Base-by-base conservation (phyloP, 208 protist species). In the Leishmania mexicana region DNA sequence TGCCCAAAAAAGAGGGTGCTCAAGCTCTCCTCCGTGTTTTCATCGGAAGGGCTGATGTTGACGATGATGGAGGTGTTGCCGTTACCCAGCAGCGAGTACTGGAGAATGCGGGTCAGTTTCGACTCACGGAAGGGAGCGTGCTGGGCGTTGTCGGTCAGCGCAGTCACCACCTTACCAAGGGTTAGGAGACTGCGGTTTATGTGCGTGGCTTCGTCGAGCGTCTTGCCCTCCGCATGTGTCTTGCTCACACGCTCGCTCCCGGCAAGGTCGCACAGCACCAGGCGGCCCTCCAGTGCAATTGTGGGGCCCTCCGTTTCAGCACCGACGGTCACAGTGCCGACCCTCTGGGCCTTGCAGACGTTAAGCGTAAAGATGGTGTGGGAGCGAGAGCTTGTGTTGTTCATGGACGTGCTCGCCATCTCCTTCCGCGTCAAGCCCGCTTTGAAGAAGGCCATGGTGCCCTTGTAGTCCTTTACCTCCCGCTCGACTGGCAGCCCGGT, bases 211-310 rank as follows among this genome's bases (percentile, higher is more conserved):
- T 99, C 98, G 57, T 92, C 90, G 19, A 99, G 87, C 24, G 93
- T 94, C 71, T 98, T 91, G 17, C 99, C 99, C 79, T 98, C 92
- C 2, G 97, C 94, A 17, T 95, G 89, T 5, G 99, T 99, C 82
- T 96, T 93, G 62, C 89, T 92, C 31, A 93, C 87, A 73, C 98
- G 94, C 89, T 99, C 99, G 62, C 97, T 99, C 17, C 99, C 99
- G 17, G 99, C 99, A 21, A 99, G 90, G 96, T 99, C 99, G 76
- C 99, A 99, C 60, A 99, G 84, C 67, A 99, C 98, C 28, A 99
- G 89, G 54, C 94, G 92, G 1, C 94, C 94, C 74, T 97, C 91
- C 24, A 97, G 86, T 31, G 92, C 89, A 21, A 93, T 84, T 5
- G 83, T 85, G 2, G 88, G 68, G 0, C 70, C 79, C 19, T 75